These are phyloP conservation scores for Cajanus cajan DNA, from an alignment of 306 rosid genomes.

Conservation along the genomic window DNA sequence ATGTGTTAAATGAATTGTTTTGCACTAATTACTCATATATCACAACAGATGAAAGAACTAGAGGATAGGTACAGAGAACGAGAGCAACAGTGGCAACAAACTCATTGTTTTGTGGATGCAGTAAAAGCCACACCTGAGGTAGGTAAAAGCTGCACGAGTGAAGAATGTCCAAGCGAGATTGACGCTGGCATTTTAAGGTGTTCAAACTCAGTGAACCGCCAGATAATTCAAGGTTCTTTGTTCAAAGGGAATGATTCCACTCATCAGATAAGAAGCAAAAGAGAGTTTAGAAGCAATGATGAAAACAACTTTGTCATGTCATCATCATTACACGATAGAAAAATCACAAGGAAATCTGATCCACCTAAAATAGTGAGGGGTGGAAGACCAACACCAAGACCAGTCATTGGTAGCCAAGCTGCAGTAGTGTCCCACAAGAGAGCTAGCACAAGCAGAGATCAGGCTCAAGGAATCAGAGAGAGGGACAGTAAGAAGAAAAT, in stretches of 20 bases:
- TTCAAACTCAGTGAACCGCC: slow-evolving; percentile 55
- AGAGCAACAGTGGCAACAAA: slow-evolving; percentile 51
- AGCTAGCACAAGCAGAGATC: slow-evolving; percentile 71
- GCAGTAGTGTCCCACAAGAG: slow-evolving; percentile 60
- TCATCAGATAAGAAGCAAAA: slow-evolving; percentile 58
- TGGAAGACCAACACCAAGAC: slow-evolving; percentile 50
- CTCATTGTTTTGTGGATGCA: slow-evolving; percentile 43
- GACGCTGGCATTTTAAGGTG: slow-evolving; percentile 54
- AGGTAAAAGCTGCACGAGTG: slow-evolving; percentile 39
- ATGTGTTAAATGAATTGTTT: background rate
- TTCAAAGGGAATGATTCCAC: slow-evolving; percentile 52
- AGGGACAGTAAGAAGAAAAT: slow-evolving; percentile 75
- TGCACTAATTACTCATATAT: background rate
- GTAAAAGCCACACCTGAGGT: slow-evolving; percentile 52
- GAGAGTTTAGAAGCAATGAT: slow-evolving; percentile 64
- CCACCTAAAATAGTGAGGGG: slow-evolving; percentile 62
- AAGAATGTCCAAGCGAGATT: slow-evolving; percentile 48
- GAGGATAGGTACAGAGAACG: slow-evolving; percentile 59
- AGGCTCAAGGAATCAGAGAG: slow-evolving; percentile 58
- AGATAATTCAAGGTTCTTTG: slow-evolving; percentile 50
- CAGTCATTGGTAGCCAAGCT: slow-evolving; percentile 50
- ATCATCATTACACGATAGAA: slow-evolving; percentile 44
- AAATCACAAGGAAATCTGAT: slow-evolving; percentile 68
- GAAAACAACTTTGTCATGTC: slow-evolving; percentile 48
- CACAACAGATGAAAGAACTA: slow-evolving; percentile 67